Conservation (phyloP, 306 rosid species). For the Styphnolobium japonicum region DNA sequence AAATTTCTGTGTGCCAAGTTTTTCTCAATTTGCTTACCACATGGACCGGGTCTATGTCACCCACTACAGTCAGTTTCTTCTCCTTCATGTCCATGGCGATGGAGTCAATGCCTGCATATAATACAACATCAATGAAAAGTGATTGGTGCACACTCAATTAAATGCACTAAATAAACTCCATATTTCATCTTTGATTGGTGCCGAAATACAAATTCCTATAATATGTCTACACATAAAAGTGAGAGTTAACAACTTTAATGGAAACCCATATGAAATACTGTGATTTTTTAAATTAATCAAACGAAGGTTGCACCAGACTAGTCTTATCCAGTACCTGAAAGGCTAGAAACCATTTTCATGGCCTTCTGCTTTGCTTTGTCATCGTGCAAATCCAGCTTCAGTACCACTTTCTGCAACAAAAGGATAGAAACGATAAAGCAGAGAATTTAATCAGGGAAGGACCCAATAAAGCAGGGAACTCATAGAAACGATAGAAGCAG, state of each 20-base stretch:
- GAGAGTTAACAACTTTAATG: neutral
- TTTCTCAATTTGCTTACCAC: slow-evolving; percentile 65
- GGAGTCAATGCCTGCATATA: slow-evolving; percentile 72
- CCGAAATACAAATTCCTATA: neutral
- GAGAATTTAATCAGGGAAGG: neutral
- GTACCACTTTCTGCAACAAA: slow-evolving; percentile 63
- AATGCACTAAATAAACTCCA: neutral
- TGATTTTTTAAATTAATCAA: neutral
- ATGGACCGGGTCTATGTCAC: slow-evolving; percentile 59
- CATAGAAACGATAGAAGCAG: neutral
- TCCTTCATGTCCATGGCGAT: slow-evolving; percentile 87
- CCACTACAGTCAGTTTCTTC: slow-evolving; percentile 69
- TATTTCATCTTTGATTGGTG: neutral
- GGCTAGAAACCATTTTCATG: slow-evolving; percentile 58
- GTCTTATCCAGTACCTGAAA: slow-evolving; percentile 43
- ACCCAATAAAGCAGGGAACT: neutral
- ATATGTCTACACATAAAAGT: neutral
- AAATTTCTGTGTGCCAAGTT: slow-evolving; percentile 59
- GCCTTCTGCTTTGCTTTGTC: slow-evolving; percentile 77
- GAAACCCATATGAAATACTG: neutral
- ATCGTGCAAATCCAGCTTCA: slow-evolving; percentile 72
- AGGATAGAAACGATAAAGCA: neutral
- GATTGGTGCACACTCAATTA: neutral
- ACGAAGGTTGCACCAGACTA: neutral
- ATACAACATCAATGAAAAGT: neutral